phyloP scores from a whole-genome alignment of 2,329 filamentous ascomycete species.

The Aspergillus glaucus region DNA sequence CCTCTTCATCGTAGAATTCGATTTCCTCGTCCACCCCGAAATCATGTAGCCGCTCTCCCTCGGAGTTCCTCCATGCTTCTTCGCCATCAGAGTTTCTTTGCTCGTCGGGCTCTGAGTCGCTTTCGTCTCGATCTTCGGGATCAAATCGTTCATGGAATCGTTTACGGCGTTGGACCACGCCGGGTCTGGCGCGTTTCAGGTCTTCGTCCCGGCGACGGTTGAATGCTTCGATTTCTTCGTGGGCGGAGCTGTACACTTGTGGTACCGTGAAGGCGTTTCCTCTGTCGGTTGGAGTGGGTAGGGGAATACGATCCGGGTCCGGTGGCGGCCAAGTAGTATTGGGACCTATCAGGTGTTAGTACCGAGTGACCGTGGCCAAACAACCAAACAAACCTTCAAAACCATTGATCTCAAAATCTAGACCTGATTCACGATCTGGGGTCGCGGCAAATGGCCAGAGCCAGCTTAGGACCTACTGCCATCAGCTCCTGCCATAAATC shows the following conservation, averaged over 20 bases:
- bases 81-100: conserved; percentile 42
- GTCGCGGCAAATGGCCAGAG: conserved; percentile 55
- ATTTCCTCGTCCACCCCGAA: conserved; percentile 61
- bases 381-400: conserved; percentile 47
- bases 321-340: conserved; percentile 42
- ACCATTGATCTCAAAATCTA: conserved; percentile 52
- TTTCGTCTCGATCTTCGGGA: conserved; percentile 9
- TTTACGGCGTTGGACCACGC: conserved; percentile 31
- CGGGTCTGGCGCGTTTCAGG: conserved; percentile 36
- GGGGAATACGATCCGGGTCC: conserved; percentile 44
- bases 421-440: conserved; percentile 41
- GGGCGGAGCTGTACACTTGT: conserved; percentile 26
- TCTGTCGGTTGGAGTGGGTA: conserved; percentile 14
- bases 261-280: conserved; percentile 19
- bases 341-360: conserved; percentile 21
- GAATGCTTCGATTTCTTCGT: conserved; percentile 49
- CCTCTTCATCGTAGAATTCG: conserved; percentile 59
- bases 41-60: conserved; percentile 56
- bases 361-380: background rate
- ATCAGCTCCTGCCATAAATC: conserved; percentile 1
- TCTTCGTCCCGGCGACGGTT: conserved; percentile 49
- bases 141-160: conserved; percentile 37
- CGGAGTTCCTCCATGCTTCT: conserved; percentile 57
- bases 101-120: conserved; percentile 10
- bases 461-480: conserved; percentile 46